Conservation (phyloP, 345 rosid genomes). For the Citrus cavaleriei region DNA sequence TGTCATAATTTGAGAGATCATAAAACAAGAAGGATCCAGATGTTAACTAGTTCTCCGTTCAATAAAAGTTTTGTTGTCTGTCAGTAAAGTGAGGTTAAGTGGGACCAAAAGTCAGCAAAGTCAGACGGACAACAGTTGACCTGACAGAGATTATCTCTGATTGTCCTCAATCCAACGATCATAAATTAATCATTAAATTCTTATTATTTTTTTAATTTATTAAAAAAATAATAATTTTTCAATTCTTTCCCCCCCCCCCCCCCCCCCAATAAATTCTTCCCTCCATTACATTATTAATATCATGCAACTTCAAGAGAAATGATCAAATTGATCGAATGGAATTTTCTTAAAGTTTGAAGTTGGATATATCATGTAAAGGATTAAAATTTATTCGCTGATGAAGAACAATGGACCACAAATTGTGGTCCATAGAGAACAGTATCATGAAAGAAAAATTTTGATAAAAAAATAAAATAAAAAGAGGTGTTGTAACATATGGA, state of each 20-base stretch:
- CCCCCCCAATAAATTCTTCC: no score
- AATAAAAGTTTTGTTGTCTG: slow-evolving; percentile 7
- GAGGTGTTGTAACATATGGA: no score
- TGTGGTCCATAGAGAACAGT: neutral
- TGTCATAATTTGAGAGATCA: neutral
- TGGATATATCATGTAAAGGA: neutral
- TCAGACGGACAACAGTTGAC: slow-evolving; percentile 26
- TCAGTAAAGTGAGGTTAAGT: neutral
- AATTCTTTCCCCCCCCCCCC: no score
- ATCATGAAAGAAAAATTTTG: neutral
- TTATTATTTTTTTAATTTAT: no score
- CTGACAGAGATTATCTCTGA: slow-evolving; percentile 26
- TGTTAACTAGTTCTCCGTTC: neutral
- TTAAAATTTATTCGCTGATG: neutral
- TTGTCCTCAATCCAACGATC: neutral
- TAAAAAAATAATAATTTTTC: no score
- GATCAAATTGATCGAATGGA: neutral
- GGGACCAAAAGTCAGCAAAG: slow-evolving; percentile 3
- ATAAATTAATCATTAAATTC: neutral
- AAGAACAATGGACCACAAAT: neutral
- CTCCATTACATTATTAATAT: neutral
- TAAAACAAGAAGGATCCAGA: neutral
- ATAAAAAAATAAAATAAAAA: no score
- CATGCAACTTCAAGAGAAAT: neutral
- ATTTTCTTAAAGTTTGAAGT: neutral